Evolutionary conservation across 1,139 yeast genomes (phyloP).

Genomic region (Scheffersomyces illinoinensis): DNA sequence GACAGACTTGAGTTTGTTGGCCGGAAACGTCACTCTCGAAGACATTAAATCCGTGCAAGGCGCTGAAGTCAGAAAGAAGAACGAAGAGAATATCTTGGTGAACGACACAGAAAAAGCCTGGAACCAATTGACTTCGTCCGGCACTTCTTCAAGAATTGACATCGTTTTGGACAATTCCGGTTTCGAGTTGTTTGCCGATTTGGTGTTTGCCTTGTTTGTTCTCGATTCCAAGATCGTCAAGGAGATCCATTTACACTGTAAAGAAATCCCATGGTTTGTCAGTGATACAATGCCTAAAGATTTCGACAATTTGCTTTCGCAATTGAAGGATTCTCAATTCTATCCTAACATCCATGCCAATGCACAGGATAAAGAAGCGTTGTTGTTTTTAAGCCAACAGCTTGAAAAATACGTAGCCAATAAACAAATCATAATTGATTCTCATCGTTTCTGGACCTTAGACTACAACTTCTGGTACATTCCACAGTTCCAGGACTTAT

Average conservation of each 20-base stretch:
- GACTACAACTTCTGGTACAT: constrained; percentile 72
- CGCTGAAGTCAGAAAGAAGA: constrained; percentile 77
- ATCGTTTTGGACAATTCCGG: constrained; percentile 94
- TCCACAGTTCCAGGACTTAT: constrained; percentile 48
- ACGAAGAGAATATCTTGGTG: constrained; percentile 77
- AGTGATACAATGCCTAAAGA: constrained; percentile 92
- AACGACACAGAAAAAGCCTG: constrained; percentile 77
- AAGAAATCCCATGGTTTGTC: constrained; percentile 95
- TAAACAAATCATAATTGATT: constrained; percentile 57
- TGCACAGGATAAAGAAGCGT: constrained; percentile 21
- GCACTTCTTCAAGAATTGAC: constrained; percentile 57
- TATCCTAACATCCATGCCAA: constrained; percentile 48
- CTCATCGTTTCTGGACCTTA: constrained; percentile 86
- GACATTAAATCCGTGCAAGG: constrained; percentile 93
- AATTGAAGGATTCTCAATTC: constrained; percentile 52
- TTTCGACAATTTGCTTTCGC: constrained; percentile 57
- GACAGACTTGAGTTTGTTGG: constrained; percentile 85
- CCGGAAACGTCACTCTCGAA: constrained; percentile 75
- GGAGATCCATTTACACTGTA: constrained; percentile 79
- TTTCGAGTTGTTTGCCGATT: constrained; percentile 89
- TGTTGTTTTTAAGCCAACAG: constrained; percentile 46
- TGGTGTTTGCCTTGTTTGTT: constrained; percentile 71
- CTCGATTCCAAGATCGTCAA: constrained; percentile 67
- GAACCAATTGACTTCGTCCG: constrained; percentile 37
- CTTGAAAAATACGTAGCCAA: constrained; percentile 47